These are phyloP conservation scores for Pythium coloratum DNA, from an alignment of 352 stramenopile species.

Conservation along the genomic window DNA sequence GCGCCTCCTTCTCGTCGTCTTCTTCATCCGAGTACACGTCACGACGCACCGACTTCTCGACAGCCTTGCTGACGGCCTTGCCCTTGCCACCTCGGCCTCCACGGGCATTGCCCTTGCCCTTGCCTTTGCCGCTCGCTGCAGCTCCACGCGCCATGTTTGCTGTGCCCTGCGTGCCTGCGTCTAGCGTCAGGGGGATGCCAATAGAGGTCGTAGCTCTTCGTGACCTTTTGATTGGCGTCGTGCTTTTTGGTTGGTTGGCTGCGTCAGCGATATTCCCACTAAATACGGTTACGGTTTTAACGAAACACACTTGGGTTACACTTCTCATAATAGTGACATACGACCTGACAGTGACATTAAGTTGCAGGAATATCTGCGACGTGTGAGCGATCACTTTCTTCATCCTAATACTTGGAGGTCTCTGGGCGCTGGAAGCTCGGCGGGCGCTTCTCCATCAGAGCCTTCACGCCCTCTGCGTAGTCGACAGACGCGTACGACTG, in stretches of 20 bases:
- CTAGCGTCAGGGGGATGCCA: neutral
- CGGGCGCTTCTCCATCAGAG: constrained; percentile 61
- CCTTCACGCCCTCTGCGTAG: constrained; percentile 79
- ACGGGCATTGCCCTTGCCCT: neutral
- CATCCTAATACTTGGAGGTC: constrained; percentile 32
- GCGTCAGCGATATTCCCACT: constrained; percentile 4
- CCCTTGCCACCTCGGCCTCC: constrained; percentile 21
- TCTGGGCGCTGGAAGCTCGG: constrained; percentile 58
- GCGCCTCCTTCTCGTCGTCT: constrained; percentile 60
- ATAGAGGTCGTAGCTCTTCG: neutral
- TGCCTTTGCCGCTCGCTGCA: constrained; percentile 21
- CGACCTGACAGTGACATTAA: neutral
- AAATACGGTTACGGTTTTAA: constrained; percentile 16
- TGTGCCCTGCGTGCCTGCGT: constrained; percentile 5
- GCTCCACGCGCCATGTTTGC: constrained; percentile 29
- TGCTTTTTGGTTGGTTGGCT: constrained; percentile 17
- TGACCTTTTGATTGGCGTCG: constrained; percentile 31
- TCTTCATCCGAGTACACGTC: constrained; percentile 87
- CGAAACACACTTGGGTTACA: neutral
- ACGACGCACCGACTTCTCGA: constrained; percentile 30
- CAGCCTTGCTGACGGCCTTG: constrained; percentile 19
- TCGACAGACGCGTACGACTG: constrained; percentile 79
- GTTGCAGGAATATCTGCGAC: neutral
- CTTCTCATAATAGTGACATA: neutral
- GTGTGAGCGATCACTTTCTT: neutral